Evolutionary conservation across 202 grass and related monocot species (phyloP).

Genomic region (Panicum hallii): DNA sequence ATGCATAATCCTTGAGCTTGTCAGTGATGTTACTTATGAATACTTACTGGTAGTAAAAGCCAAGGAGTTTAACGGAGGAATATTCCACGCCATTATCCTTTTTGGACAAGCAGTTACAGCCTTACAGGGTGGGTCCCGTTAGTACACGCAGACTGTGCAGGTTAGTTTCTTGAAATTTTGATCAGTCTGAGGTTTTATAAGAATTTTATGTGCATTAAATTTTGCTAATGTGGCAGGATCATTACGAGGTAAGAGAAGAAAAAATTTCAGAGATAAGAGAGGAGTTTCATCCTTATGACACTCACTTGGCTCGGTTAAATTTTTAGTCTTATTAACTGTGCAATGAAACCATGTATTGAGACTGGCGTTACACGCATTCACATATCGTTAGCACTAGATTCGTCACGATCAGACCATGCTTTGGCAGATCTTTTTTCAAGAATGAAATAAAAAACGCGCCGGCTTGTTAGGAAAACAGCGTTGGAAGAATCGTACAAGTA

Average conservation of each 20-base stretch:
- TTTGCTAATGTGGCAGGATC: too few relatives aligned
- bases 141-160: not conserved
- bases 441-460: not conserved
- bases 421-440: not conserved
- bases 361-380: too few relatives aligned
- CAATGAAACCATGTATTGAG: too few relatives aligned
- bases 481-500: not conserved
- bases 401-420: not conserved
- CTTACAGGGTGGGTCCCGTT: not conserved
- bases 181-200: too few relatives aligned
- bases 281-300: too few relatives aligned
- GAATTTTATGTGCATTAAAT: too few relatives aligned
- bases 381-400: not conserved
- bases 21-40: too few relatives aligned
- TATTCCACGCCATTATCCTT: not conserved
- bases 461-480: not conserved
- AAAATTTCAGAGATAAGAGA: too few relatives aligned
- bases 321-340: too few relatives aligned
- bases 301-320: too few relatives aligned
- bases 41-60: too few relatives aligned
- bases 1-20: not conserved
- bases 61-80: not conserved
- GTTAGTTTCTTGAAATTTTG: not conserved
- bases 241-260: too few relatives aligned
- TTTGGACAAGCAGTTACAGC: not conserved